Conservation (phyloP, 1,284 basidiomycete genomes). For the Athelia sp. region DNA sequence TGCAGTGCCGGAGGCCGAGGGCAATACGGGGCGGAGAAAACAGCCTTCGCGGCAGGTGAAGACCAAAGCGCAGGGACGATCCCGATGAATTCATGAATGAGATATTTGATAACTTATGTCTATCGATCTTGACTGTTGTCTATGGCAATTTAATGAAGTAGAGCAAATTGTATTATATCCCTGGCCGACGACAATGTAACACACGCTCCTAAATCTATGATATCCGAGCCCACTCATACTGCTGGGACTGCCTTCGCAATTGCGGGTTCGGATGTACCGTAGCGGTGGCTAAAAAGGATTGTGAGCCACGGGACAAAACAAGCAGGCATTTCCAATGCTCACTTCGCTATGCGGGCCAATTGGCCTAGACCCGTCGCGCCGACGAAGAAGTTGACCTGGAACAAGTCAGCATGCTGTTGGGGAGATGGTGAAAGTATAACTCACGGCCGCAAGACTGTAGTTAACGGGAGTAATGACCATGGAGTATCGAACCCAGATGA, state of each 20-base stretch:
- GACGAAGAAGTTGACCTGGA: conserved; percentile 93
- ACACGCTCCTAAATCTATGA: background rate
- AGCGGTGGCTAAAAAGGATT: background rate
- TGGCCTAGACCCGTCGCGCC: conserved; percentile 86
- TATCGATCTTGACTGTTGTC: no score
- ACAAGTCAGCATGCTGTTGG: conserved; percentile 2
- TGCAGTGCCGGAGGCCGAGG: conserved; percentile 12
- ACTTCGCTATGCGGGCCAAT: conserved; percentile 84
- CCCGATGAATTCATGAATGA: background rate
- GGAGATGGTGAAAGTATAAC: conserved; percentile 14
- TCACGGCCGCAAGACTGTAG: conserved; percentile 92
- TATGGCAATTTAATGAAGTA: no score
- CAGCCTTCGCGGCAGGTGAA: background rate
- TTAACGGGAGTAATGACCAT: conserved; percentile 96
- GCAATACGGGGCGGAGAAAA: conserved; percentile 5
- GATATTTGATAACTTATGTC: no score
- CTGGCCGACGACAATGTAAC: background rate
- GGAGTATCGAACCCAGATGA: conserved; percentile 98
- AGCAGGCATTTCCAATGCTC: conserved; percentile 27
- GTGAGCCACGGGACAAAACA: background rate
- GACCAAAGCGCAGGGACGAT: conserved; percentile 8
- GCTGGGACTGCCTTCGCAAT: background rate
- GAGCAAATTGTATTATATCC: background rate
- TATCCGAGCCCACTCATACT: background rate
- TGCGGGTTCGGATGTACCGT: background rate